Base-by-base conservation (phyloP, 176 grass and related monocot genomes). In the Tuctoria greenei region DNA sequence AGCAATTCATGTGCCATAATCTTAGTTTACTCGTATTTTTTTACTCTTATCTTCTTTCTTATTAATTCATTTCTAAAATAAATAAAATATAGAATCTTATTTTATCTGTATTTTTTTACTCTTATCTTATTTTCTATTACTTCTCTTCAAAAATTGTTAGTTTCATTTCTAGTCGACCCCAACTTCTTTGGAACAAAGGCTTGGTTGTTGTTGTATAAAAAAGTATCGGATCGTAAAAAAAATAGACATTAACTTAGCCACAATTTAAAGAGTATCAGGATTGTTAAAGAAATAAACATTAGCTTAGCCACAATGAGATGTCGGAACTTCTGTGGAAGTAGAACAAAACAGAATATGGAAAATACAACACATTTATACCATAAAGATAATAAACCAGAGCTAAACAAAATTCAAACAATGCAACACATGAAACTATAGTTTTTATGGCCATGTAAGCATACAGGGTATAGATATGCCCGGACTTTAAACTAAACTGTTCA, bases 211-310 rank as follows among this genome's bases (percentile, higher is more conserved):
- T n/a, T n/a, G n/a, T n/a, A n/a, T n/a, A n/a, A n/a, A n/a, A n/a
- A n/a, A n/a, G n/a, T n/a, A n/a, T n/a, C n/a, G n/a, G n/a, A n/a
- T n/a, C n/a, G n/a, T n/a, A n/a, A n/a, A n/a, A n/a, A n/a, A n/a
- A 69, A 21, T 69, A 41, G 58, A 46, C 78, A 77, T 11, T 10
- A 36, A 82, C 47, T 82, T 14, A 20, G 50, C 68, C 55, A 82
- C 34, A 68, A 45, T 13, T 64, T 55, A 61, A 73, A 45, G 73
- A 31, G 56, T 78, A 25, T 23, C 23, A 21, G 35, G 14, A 73
- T 34, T 77, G 67, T 16, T 7, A 59, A 61, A 71, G 55, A 5
- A 54, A 40, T 67, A 69, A 52, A 71, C 27, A 64, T 14, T 11
- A 41, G 8, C 18, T 8, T 20, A 58, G 21, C 6, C 28, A 77